Conservation (phyloP, 129 eudicot species). For the Saussurea involucrata region DNA sequence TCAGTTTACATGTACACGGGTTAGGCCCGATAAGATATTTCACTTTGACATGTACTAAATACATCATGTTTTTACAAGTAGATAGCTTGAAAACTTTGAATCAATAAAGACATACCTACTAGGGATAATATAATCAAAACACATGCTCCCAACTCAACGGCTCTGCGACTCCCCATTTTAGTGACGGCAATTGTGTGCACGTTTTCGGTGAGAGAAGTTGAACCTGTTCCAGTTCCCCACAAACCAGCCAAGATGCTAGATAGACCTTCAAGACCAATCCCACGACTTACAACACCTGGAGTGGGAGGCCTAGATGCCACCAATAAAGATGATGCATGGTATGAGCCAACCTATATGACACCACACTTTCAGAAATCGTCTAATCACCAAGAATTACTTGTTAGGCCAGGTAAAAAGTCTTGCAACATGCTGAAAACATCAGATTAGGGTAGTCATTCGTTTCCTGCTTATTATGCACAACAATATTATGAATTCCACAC, state of each 20-base stretch:
- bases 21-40: neutral
- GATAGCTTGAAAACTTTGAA: neutral
- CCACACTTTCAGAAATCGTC: neutral
- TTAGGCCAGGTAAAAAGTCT: neutral
- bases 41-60: neutral
- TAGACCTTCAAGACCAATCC: slow-evolving; percentile 92
- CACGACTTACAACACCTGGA: slow-evolving; percentile 91
- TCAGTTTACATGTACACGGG: neutral
- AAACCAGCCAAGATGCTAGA: slow-evolving; percentile 81
- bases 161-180: slow-evolving; percentile 95
- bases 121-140: slow-evolving; percentile 70
- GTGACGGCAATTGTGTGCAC: slow-evolving; percentile 98
- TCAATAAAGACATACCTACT: slow-evolving; percentile 48
- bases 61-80: neutral
- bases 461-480: neutral
- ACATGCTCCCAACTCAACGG: slow-evolving; percentile 88
- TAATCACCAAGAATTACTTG: neutral
- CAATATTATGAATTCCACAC: neutral
- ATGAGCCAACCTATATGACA: slow-evolving; percentile 74
- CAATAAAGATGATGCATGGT: slow-evolving; percentile 92
- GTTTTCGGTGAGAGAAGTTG: slow-evolving; percentile 85
- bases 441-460: neutral
- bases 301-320: slow-evolving; percentile 98
- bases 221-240: slow-evolving; percentile 98
- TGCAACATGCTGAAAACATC: neutral